These are phyloP conservation scores for Aspergillus leporis DNA, from an alignment of 495 filamentous ascomycete species.

Conservation along the genomic window DNA sequence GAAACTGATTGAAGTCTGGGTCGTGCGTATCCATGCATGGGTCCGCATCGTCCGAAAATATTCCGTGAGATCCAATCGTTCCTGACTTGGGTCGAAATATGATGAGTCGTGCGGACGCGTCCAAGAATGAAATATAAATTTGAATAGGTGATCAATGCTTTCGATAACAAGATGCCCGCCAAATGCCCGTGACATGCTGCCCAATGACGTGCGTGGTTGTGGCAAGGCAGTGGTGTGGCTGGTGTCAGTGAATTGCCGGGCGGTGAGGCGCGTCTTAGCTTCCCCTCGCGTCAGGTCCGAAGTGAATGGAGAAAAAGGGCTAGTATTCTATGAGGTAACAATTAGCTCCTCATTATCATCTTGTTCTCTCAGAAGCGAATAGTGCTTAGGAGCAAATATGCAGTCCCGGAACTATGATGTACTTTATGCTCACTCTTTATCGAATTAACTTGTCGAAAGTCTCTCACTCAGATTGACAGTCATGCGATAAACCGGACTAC, in stretches of 20 bases:
- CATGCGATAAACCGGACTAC: background rate
- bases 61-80: background rate
- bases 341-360: background rate
- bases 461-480: background rate
- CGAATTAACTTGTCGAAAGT: background rate
- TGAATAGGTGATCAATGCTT: background rate
- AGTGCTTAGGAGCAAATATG: background rate
- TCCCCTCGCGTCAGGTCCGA: constrained; percentile 1
- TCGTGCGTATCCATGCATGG: constrained; percentile 18
- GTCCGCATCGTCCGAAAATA: constrained; percentile 14
- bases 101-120: background rate
- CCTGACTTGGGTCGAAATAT: background rate
- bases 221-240: constrained; percentile 4
- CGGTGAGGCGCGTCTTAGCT: background rate
- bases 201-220: constrained; percentile 46
- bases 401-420: background rate
- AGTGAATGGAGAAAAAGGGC: background rate
- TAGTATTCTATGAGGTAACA: background rate
- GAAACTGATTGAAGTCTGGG: constrained; percentile 14
- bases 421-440: background rate
- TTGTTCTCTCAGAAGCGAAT: background rate
- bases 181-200: constrained; percentile 13
- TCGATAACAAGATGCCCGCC: background rate
- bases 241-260: background rate
- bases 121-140: background rate